Conservation (phyloP, 2,329 filamentous ascomycete genomes). For the Myrmaecium sp. region DNA sequence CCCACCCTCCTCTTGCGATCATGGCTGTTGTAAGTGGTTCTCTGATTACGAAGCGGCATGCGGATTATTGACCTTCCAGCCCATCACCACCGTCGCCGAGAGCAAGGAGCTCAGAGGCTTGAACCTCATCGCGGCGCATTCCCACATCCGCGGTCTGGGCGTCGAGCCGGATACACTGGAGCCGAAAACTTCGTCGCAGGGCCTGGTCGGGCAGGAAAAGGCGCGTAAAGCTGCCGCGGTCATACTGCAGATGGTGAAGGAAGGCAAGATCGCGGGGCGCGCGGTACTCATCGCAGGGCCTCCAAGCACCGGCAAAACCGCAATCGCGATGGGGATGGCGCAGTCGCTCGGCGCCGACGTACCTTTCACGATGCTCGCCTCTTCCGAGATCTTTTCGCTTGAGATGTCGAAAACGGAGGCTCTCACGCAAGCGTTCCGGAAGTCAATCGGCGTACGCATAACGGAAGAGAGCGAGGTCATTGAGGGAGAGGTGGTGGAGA, state of each 20-base stretch:
- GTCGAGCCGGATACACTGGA: slow-evolving; percentile 85
- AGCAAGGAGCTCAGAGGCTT: slow-evolving; percentile 89
- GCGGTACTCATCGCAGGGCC: slow-evolving; percentile 90
- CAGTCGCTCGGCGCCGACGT: slow-evolving; percentile 89
- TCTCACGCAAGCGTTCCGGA: slow-evolving; percentile 94
- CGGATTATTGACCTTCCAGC: no score
- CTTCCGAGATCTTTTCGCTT: slow-evolving; percentile 93
- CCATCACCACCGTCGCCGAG: slow-evolving; percentile 76
- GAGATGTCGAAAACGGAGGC: slow-evolving; percentile 99
- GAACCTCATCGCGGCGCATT: slow-evolving; percentile 96
- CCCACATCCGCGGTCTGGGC: slow-evolving; percentile 88
- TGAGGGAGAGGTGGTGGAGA: slow-evolving; percentile 96
- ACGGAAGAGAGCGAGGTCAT: slow-evolving; percentile 99
- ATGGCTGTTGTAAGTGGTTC: no score
- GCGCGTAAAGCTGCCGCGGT: slow-evolving; percentile 91
- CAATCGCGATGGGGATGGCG: slow-evolving; percentile 97
- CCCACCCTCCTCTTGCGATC: no score
- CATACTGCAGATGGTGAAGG: slow-evolving; percentile 96
- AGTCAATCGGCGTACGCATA: slow-evolving; percentile 94
- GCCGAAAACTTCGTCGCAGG: slow-evolving; percentile 70
- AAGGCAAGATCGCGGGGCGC: slow-evolving; percentile 92
- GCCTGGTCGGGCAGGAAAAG: slow-evolving; percentile 89
- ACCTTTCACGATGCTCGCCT: slow-evolving; percentile 88
- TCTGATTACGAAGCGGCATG: no score
- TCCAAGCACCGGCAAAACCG: slow-evolving; percentile 94